Base-by-base conservation (phyloP, 1,284 basidiomycete species). In the Kalmanozyma brasiliensis region DNA sequence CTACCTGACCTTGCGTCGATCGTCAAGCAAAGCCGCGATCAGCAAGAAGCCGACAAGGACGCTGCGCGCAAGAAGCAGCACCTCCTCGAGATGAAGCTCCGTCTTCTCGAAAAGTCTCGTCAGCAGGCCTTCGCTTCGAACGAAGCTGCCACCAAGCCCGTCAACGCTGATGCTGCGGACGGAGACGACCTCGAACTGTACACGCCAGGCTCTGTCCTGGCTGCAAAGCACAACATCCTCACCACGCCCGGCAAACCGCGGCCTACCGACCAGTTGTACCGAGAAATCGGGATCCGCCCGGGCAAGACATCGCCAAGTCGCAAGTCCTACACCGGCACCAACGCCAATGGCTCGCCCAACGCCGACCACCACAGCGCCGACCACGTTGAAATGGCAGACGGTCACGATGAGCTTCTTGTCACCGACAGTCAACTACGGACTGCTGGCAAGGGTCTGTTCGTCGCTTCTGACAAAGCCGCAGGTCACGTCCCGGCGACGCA, bases 401-500 rank as follows among this genome's bases (percentile, higher is more conserved):
- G 43, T 8, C 51, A 49, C 5, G 59, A 63, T 41, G 48, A 69
- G 8, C 36, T 60, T 8, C 20, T 58, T 2, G 63, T 74, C 4
- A 52, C 72, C 14, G 69, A 72, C 41, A 55, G 38, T 20, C 68
- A 76, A 30, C 52, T 76, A 26, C 49, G 52, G 19, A 63, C 36
- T 1, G 57, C 68, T 5, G 69, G 64, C 17, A 71, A 74, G 38
- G 35, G 66, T 11, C 73, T 76, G 33, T 73, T 58, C 11, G 37
- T 68, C 24, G 72, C 74, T 4, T 49, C 74, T 0, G 61, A 72
- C 41, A 49, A 58, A 37, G 64, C 58, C 7, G 65, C 72, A 2
- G 65, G 69, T 11, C 52, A 60, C 5, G 13, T 65, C 9, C 56
- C 73, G 1, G 43, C 49, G 22, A 57, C 53, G 3, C 49, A 64